Percentiles rank a stretch among this genome's conserved stretches.
These are phyloP conservation scores for Aureobasidium leucospermi DNA, from an alignment of 2,329 filamentous ascomycete species.

Conservation along the genomic window DNA sequence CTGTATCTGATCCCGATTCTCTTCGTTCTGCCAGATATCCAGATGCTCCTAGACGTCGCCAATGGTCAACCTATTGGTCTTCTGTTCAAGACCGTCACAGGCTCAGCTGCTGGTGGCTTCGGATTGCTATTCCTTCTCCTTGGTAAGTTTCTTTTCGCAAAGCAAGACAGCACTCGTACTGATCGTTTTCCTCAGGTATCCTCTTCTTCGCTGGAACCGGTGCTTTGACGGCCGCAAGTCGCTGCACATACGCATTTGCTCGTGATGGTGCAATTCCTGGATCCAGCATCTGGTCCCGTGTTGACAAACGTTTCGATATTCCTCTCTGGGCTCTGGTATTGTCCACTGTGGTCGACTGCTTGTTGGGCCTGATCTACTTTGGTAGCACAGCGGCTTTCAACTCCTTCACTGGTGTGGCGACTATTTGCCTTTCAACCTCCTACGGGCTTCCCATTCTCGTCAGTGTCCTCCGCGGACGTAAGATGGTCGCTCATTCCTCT, in stretches of 20 bases:
- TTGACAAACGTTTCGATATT: conserved; percentile 54
- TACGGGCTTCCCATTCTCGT: conserved; percentile 72
- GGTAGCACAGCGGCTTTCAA: conserved; percentile 71
- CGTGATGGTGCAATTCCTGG: conserved; percentile 66
- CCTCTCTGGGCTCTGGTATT: conserved; percentile 63
- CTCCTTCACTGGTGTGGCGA: conserved; percentile 72
- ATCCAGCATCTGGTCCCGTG: conserved; percentile 5
- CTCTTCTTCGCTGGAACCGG: conserved; percentile 70
- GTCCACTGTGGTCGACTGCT: conserved; percentile 60
- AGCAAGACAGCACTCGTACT: conserved; percentile 41
- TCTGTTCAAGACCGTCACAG: conserved; percentile 68
- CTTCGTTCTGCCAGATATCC: conserved; percentile 65
- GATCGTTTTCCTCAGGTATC: conserved; percentile 50
- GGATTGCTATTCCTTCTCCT: conserved; percentile 53
- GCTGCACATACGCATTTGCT: conserved; percentile 66
- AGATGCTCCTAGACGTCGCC: conserved; percentile 55
- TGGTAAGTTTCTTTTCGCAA: conserved; percentile 6
- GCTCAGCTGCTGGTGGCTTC: conserved; percentile 60
- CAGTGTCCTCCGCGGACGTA: conserved; percentile 58
- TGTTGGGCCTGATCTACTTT: conserved; percentile 73
- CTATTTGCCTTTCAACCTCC: conserved; percentile 67
- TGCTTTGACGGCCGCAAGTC: conserved; percentile 63
- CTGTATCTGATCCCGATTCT: conserved; percentile 66
- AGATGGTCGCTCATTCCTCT: conserved; percentile 56
- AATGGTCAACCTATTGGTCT: conserved; percentile 70